Percentiles rank a stretch among this genome's conserved stretches.
Evolutionary conservation across 108 stramenopile genomes (phyloP).

Genomic region (Nannochloropsis oceanica): DNA sequence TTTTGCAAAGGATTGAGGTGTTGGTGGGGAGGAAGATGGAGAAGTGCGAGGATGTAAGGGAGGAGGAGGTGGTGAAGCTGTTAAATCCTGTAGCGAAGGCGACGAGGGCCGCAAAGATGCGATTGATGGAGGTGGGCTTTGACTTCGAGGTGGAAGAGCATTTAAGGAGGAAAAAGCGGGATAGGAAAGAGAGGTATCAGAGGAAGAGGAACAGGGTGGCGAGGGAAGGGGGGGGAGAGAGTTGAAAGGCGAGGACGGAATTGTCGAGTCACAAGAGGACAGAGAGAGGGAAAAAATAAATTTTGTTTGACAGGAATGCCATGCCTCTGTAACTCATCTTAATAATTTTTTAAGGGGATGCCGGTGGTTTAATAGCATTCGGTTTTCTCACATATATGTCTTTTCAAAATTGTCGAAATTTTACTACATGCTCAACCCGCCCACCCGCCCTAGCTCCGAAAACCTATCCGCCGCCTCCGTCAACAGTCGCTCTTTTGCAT

Average conservation of each 20-base stretch:
- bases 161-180: background rate
- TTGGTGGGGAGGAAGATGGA: conserved; percentile 10
- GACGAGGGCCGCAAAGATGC: conserved; percentile 23
- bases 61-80: conserved; percentile 38
- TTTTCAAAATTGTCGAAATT: too few species aligned
- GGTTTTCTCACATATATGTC: too few species aligned
- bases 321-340: background rate
- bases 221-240: background rate
- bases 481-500: background rate
- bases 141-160: background rate
- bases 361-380: too few species aligned
- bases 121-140: conserved; percentile 12
- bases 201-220: background rate
- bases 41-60: conserved; percentile 18
- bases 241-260: background rate
- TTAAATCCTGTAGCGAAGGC: conserved; percentile 42
- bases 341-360: background rate
- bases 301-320: background rate
- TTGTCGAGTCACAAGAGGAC: background rate
- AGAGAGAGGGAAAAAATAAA: background rate
- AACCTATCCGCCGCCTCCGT: background rate
- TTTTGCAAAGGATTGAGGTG: conserved; percentile 41
- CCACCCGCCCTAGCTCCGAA: background rate
- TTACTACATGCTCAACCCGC: background rate
- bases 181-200: background rate